Percentiles rank a stretch among this genome's conserved stretches.
Conservation (phyloP, 805 yeast species). For the Hanseniaspora meyeri region DNA sequence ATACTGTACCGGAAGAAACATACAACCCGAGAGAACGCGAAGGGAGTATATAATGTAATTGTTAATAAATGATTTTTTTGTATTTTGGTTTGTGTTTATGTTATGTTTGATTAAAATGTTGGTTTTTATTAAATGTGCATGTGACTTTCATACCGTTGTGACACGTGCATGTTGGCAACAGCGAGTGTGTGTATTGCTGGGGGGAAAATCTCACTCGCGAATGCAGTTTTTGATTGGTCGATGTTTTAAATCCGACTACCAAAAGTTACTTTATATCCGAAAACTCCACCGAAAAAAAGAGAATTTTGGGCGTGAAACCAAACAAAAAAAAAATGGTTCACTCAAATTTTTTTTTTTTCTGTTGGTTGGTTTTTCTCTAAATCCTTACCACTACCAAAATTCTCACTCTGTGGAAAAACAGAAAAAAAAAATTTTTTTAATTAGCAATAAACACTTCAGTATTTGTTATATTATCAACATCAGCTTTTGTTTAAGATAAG, state of each 20-base stretch:
- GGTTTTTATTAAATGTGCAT: not conserved
- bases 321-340: not conserved
- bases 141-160: not conserved
- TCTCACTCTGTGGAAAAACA: too few relatives aligned
- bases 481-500: not conserved
- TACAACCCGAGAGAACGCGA: not conserved
- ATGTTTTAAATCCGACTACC: not conserved
- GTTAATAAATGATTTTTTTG: slow-evolving; percentile 1
- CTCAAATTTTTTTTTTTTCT: not conserved
- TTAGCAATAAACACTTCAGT: not conserved
- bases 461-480: too few relatives aligned
- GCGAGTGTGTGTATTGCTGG: too few relatives aligned
- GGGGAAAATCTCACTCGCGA: too few relatives aligned
- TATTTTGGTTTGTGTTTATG: not conserved
- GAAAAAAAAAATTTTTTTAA: too few relatives aligned
- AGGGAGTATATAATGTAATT: not conserved
- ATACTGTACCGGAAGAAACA: slow-evolving; percentile 3
- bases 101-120: not conserved
- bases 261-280: not conserved
- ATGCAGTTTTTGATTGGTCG: not conserved
- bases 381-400: too few relatives aligned
- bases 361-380: too few relatives aligned
- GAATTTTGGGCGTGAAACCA: too few relatives aligned
- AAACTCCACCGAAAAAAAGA: not conserved
- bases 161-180: not conserved